Conservation (phyloP, 805 yeast species). For the Komagataella phaffii region DNA sequence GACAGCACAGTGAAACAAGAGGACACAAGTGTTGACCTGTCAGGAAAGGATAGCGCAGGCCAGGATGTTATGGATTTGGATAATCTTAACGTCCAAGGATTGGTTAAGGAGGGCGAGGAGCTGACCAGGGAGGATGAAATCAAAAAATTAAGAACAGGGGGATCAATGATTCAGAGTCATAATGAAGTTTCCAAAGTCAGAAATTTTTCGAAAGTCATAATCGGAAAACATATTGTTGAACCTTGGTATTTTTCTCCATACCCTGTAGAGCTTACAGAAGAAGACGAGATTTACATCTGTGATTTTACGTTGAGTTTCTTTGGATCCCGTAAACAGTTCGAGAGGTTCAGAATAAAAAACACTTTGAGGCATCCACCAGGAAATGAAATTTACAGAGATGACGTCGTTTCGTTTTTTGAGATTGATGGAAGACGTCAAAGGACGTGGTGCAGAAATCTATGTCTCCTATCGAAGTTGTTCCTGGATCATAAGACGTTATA, state of each 20-base stretch:
- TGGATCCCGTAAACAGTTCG: conserved; percentile 82
- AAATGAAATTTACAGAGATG: conserved; percentile 91
- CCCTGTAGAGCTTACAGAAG: conserved; percentile 89
- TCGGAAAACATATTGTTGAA: conserved; percentile 87
- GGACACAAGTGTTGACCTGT: conserved; percentile 13
- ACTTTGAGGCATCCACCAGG: conserved; percentile 96
- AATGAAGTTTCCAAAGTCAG: conserved; percentile 85
- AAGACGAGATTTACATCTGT: conserved; percentile 79
- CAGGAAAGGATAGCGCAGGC: conserved; percentile 12
- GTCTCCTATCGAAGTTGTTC: conserved; percentile 80
- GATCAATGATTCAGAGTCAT: conserved; percentile 89
- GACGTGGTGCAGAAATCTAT: conserved; percentile 93
- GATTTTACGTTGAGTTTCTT: conserved; percentile 84
- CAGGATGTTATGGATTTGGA: conserved; percentile 74
- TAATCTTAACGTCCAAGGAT: conserved; percentile 73
- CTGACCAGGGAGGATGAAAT: conserved; percentile 85
- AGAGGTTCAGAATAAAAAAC: conserved; percentile 79
- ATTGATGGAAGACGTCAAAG: conserved; percentile 94
- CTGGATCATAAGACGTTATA: conserved; percentile 93
- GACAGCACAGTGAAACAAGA: conserved; percentile 10
- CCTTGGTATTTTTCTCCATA: conserved; percentile 99
- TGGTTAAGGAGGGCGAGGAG: conserved; percentile 49
- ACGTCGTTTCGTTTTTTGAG: conserved; percentile 87
- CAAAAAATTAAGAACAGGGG: conserved; percentile 83
- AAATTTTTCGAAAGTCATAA: conserved; percentile 61